Evolutionary conservation across 768 basidiomycete species (phyloP), one percentile per base, ranked within the genome.

Genomic region (Lactifluus pinguis): DNA sequence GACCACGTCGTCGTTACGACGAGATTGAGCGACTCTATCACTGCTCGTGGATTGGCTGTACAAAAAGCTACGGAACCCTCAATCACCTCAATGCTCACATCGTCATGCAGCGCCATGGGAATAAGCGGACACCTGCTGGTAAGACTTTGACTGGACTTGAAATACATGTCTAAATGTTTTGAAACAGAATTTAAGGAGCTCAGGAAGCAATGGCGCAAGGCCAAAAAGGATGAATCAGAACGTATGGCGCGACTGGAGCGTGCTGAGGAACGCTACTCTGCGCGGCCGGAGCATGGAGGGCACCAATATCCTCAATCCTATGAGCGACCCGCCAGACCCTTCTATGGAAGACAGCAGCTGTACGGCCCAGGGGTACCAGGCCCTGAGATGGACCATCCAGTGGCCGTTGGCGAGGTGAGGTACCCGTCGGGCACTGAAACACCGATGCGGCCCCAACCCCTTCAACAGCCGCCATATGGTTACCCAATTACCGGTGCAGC

Each of bases 11-110:
- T 66, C 80, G 89, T 48, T 91, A 90, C 72, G 95, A 98, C 72
- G 95, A 98, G 80, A 97, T 98, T 66, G 94, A 97, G 74, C 84
- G 95, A 30, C 74, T 95, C 55, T 98, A 98, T 71, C 81, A 82
- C 58, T 98, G 95, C 77, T 86, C 86, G 51, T 74, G 70, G 68
- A 69, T 72, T 6, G 71, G 70, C 21, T 82, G 80, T 69, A 79
- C 83, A 57, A 95, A 95, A 75, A 80, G 89, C 30, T 97, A 95
- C 69, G 94, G 94, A 34, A 97, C 94, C 4, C 79, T 98, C 52
- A 98, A 99, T 71, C 95, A 99, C 73, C 79, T 99, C 62, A 99
- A 99, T 71, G 93, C 94, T 34, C 95, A 99, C 72, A 92, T 98
- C 59, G 88, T 86, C n/a, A 97, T 97, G 91, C 95, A 98, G 73